Percentiles rank a stretch among this genome's conserved stretches.
Evolutionary conservation across 2,329 filamentous ascomycete species (phyloP).

Genomic region (Microsporum canis): DNA sequence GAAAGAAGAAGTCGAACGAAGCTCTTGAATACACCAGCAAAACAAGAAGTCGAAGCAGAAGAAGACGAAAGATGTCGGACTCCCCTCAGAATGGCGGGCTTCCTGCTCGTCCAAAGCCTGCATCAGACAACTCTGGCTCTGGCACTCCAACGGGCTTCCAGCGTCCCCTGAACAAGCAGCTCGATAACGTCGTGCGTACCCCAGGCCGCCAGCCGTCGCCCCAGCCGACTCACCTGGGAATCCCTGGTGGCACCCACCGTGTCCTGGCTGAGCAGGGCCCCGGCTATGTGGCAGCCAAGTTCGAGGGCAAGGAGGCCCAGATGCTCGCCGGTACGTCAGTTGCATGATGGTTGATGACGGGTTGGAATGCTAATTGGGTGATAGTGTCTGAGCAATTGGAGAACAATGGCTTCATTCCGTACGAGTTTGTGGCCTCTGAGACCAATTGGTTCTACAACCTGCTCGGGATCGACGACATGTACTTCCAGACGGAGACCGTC

Average conservation of each 20-base stretch:
- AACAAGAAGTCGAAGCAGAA: background rate
- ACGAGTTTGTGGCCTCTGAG: slow-evolving; percentile 70
- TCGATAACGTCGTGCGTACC: slow-evolving; percentile 44
- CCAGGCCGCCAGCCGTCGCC: slow-evolving; percentile 64
- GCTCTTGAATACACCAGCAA: background rate
- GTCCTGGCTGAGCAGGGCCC: slow-evolving; percentile 79
- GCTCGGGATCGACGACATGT: slow-evolving; percentile 95
- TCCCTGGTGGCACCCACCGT: slow-evolving; percentile 54
- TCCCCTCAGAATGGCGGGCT: background rate
- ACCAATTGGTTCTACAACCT: slow-evolving; percentile 96
- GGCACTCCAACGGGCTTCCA: slow-evolving; percentile 35
- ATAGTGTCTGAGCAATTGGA: slow-evolving; percentile 70
- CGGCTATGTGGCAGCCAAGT: slow-evolving; percentile 88
- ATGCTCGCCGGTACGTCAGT: slow-evolving; percentile 59
- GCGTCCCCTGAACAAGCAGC: slow-evolving; percentile 44
- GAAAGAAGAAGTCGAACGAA: background rate
- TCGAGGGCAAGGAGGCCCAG: slow-evolving; percentile 84
- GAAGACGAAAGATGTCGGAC: background rate
- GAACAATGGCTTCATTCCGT: slow-evolving; percentile 75
- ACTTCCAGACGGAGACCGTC: slow-evolving; percentile 82
- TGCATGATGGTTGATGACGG: background rate
- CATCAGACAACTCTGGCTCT: slow-evolving; percentile 28
- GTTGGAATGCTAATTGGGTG: background rate
- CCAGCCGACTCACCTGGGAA: slow-evolving; percentile 72
- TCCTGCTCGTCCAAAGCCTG: slow-evolving; percentile 15